These are phyloP conservation scores for Cephaloascus albidus DNA, from an alignment of 805 yeast species.

Conservation along the genomic window DNA sequence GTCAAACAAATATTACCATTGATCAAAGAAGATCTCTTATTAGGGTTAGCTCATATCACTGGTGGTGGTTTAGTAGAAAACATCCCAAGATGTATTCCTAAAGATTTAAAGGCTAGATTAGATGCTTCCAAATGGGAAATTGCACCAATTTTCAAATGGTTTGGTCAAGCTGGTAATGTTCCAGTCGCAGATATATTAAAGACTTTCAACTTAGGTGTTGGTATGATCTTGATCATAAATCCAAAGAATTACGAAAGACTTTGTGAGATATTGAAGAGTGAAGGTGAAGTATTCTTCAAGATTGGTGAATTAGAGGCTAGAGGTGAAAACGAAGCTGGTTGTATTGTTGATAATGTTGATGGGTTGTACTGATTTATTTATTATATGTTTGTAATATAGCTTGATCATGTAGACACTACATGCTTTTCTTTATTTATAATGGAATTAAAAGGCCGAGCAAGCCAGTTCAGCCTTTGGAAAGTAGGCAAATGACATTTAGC, in stretches of 20 bases:
- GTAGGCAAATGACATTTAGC: too few species aligned
- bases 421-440: too few species aligned
- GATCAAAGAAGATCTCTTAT: constrained; percentile 53
- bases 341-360: constrained; percentile 45
- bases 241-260: constrained; percentile 54
- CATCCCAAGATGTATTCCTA: constrained; percentile 90
- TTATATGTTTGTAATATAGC: too few species aligned
- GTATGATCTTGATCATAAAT: constrained; percentile 87
- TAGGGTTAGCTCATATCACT: constrained; percentile 94
- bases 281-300: constrained; percentile 65
- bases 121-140: constrained; percentile 78
- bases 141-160: constrained; percentile 89
- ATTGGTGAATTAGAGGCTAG: constrained; percentile 28
- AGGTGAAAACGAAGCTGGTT: constrained; percentile 40
- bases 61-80: constrained; percentile 98
- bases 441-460: too few species aligned
- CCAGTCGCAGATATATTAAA: constrained; percentile 78
- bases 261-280: constrained; percentile 40
- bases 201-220: constrained; percentile 93
- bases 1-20: constrained; percentile 83
- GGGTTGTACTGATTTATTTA: constrained; percentile 25
- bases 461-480: too few species aligned
- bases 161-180: constrained; percentile 84
- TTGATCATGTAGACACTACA: too few species aligned
- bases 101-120: constrained; percentile 65